phyloP scores from a whole-genome alignment of 2,329 filamentous ascomycete species.

The Colletotrichum liriopes region DNA sequence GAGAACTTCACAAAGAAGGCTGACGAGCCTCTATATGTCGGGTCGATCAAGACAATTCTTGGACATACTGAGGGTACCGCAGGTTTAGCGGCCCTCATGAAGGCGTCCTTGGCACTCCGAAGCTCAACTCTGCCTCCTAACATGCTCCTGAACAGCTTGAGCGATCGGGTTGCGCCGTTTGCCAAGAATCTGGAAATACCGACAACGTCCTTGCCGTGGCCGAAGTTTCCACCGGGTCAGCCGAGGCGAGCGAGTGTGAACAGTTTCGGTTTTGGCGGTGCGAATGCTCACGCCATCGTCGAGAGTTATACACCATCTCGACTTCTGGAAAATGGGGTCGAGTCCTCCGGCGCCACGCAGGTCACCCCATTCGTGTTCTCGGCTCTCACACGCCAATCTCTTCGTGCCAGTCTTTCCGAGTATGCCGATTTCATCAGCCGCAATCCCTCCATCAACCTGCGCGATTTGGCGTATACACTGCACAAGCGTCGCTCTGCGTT shows the following conservation, averaged over 20 bases:
- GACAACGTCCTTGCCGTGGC: conserved; percentile 42
- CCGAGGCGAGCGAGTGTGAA: conserved; percentile 41
- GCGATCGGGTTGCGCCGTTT: conserved; percentile 48
- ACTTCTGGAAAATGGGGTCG: background rate
- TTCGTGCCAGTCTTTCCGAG: too few species aligned
- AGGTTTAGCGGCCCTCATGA: conserved; percentile 49
- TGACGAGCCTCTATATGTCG: conserved; percentile 43
- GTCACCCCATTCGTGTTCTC: too few species aligned
- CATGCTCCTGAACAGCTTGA: conserved; percentile 49
- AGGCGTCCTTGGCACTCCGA: conserved; percentile 45
- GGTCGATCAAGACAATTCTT: conserved; percentile 49
- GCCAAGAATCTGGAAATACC: conserved; percentile 43
- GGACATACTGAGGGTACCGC: conserved; percentile 50
- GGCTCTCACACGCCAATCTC: too few species aligned
- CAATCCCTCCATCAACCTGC: background rate
- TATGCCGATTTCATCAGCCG: too few species aligned
- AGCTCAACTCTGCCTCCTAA: conserved; percentile 49
- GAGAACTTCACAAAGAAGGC: conserved; percentile 10
- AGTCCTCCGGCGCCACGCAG: background rate
- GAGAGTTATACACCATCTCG: background rate
- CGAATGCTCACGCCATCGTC: conserved; percentile 61
- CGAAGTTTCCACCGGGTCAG: conserved; percentile 8
- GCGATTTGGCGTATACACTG: background rate
- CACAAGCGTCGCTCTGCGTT: background rate
- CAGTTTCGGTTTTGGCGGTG: conserved; percentile 62